Evolutionary conservation across 306 rosid genomes (phyloP), one percentile per base, ranked within the genome.

Genomic region (Pueraria montana): DNA sequence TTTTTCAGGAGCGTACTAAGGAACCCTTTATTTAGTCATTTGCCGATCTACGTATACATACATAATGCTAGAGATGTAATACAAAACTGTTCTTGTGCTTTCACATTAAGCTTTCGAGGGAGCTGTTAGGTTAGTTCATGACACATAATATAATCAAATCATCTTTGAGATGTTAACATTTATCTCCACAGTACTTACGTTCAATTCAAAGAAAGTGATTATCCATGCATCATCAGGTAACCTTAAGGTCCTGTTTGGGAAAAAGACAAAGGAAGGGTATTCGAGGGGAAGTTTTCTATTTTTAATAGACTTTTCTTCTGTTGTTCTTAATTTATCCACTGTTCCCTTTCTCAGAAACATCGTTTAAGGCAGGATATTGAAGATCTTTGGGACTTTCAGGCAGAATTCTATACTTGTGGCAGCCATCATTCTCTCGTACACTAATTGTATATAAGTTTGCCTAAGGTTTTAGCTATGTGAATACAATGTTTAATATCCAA

Each of bases 381-480:
- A 26, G 49, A 66, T 55, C 12, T 55, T 66, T n/a, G 53, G 63
- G 58, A 67, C 52, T 80, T 53, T 58, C 43, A 3, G 49, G 52
- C 34, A 42, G 23, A 68, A 42, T 61, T 67, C 27, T 21, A 30
- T 65, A 43, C 49, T 74, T 56, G 77, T 61, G 77, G 53, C 67
- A 1, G 52, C 21, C 36, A 43, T 76, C 56, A 18, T 53, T 76
- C 53, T 58, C 56, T 64, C 82, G 21, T 71, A 24, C 24, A 1
- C 65, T 58, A 45, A 34, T 55, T 65, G 40, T 43, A 30, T 50
- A 40, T 43, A 73, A 36, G 18, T 49, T 40, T 17, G 13, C 43
- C 79, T 36, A 61, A 74, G 38, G 27, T 74, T 79, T 66, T 80
- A 20, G 53, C 61, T 68, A 49, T 48, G 78, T 20, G 5, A 55